Percentiles rank a stretch among this genome's conserved stretches.
phyloP scores from a whole-genome alignment of 2,329 filamentous ascomycete species.

The Phoma sp. region DNA sequence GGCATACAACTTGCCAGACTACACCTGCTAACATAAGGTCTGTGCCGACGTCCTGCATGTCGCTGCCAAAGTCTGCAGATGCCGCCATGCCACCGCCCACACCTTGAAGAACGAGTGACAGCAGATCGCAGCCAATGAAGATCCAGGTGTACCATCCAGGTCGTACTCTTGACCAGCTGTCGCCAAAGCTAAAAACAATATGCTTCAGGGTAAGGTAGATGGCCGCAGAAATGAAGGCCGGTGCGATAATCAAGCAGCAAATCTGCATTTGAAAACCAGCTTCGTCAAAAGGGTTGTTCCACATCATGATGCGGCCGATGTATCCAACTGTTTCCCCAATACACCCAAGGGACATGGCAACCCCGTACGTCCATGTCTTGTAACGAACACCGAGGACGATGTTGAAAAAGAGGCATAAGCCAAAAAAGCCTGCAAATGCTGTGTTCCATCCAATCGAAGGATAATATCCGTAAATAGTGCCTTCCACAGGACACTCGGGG shows the following conservation, averaged over 20 bases:
- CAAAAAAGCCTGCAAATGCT: constrained; percentile 59
- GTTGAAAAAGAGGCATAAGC: constrained; percentile 55
- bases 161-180: constrained; percentile 28
- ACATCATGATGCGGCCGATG: constrained; percentile 59
- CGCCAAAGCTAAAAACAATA: constrained; percentile 60
- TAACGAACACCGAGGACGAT: constrained; percentile 56
- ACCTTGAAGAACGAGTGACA: constrained; percentile 63
- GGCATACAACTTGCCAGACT: constrained; percentile 61
- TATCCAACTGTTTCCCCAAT: constrained; percentile 62
- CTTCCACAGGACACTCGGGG: constrained; percentile 51
- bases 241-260: constrained; percentile 62
- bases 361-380: constrained; percentile 60
- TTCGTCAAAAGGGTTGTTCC: constrained; percentile 59
- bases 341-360: constrained; percentile 55
- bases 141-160: constrained; percentile 59
- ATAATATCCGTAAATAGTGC: constrained; percentile 60
- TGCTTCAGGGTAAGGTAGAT: constrained; percentile 63
- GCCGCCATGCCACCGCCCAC: constrained; percentile 51
- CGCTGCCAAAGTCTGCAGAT: constrained; percentile 45
- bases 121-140: constrained; percentile 63
- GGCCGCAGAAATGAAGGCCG: constrained; percentile 60
- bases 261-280: constrained; percentile 59
- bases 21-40: constrained; percentile 64
- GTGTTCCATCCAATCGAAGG: constrained; percentile 58
- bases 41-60: constrained; percentile 52